phyloP scores from a whole-genome alignment of 2,329 filamentous ascomycete genomes.

The Fusarium floridanum region DNA sequence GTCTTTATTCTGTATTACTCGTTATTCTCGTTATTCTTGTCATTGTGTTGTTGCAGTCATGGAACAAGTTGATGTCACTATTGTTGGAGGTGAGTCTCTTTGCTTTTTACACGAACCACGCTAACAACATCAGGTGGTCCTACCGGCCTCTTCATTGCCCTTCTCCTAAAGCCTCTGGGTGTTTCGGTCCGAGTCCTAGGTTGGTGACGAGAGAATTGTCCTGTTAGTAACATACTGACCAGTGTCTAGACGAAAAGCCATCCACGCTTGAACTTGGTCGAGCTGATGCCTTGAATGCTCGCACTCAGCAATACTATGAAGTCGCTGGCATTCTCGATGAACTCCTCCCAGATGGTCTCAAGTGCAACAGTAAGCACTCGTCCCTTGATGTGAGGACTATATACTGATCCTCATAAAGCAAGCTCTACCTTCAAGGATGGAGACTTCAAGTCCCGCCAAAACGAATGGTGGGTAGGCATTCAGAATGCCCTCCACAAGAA shows the following conservation, averaged over 20 bases:
- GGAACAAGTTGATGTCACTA: conserved; percentile 15
- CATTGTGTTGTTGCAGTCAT: conserved; percentile 2
- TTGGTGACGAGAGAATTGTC: conserved; percentile 12
- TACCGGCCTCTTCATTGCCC: conserved; percentile 60
- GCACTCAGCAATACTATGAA: conserved; percentile 63
- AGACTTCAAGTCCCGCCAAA: conserved; percentile 61
- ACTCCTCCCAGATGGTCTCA: conserved; percentile 57
- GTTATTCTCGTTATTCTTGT: neutral
- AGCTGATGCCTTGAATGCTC: conserved; percentile 63
- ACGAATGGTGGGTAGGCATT: conserved; percentile 61
- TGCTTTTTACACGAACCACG: neutral
- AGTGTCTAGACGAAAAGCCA: conserved; percentile 53
- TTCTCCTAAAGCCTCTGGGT: conserved; percentile 58
- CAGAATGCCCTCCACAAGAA: conserved; percentile 61
- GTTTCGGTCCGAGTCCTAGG: conserved; percentile 57
- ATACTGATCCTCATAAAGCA: conserved; percentile 46
- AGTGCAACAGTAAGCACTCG: conserved; percentile 60
- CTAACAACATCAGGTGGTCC: conserved; percentile 50
- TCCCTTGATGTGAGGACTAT: neutral
- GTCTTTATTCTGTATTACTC: neutral
- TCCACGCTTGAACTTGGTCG: conserved; percentile 57
- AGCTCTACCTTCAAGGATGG: conserved; percentile 62
- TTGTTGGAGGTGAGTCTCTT: conserved; percentile 42
- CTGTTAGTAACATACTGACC: neutral
- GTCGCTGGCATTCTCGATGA: conserved; percentile 58